Evolutionary conservation across 495 filamentous ascomycete species (phyloP), one percentile per base, ranked within the genome.

Genomic region (Penicillium tannophilum): DNA sequence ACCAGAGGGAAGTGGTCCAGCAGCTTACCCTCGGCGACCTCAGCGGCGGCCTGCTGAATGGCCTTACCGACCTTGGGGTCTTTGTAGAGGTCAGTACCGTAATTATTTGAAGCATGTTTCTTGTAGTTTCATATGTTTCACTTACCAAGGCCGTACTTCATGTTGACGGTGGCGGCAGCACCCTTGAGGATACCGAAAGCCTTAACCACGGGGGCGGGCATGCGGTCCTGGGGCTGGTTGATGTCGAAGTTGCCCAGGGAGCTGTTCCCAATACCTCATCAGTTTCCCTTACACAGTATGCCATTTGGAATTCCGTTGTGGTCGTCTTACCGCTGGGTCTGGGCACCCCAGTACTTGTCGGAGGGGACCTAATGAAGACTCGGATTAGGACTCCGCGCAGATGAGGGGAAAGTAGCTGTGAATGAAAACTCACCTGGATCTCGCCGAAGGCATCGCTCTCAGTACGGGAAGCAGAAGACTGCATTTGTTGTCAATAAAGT

Each of bases 341-440:
- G 94, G 49, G 94, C 94, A 71, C 94, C 94, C 94, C 95, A 98
- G 84, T 98, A 98, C 82, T 90, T 95, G 87, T 94, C 91, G 53
- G 86, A 83, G 43, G 90, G 84, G 58, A 98, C 95, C 80, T 92
- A 28, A 50, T 42, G 6, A 56, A 35, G 52, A 58, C 17, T 49
- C 23, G 26, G 47, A 45, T 76, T 56, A 73, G 67, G 3, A 23
- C 42, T 43, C 53, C 28, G 53, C 28, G 17, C n/a, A 47, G 3
- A 55, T 31, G 31, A 46, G 39, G 28, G 23, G 31, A 33, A 16
- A 44, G 26, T 0, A 17, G 10, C 16, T 30, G 24, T n/a, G 10
- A 16, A 30, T 24, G 6, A 33, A 35, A 1, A 65, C 72, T 60
- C 59, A 82, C 79, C 78, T 87, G 76, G 72, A 98, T 87, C 75